Conservation (phyloP, 2,329 filamentous ascomycete species). For the Paecilomyces dactylethromorphus region DNA sequence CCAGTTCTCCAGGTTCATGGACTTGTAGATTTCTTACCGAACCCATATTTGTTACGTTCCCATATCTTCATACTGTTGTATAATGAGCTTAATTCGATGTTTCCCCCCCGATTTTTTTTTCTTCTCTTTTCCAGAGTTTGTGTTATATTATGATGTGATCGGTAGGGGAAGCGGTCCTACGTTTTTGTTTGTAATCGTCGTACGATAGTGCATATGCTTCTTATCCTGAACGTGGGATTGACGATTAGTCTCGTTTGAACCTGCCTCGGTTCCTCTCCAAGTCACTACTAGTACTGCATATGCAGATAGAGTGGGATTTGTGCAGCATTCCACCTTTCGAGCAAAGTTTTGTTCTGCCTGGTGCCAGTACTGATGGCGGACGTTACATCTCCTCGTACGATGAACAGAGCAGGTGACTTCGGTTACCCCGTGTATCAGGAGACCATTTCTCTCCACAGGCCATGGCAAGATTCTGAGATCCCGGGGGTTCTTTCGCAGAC, state of each 20-base stretch:
- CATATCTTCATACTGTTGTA: not conserved
- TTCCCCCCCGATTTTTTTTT: not conserved
- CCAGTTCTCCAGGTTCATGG: not conserved
- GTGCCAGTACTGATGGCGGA: too few species aligned
- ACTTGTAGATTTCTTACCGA: not conserved
- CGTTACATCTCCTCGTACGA: too few species aligned
- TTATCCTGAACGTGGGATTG: not conserved
- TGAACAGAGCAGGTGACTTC: too few species aligned
- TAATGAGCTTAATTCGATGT: not conserved
- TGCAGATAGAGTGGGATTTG: too few species aligned
- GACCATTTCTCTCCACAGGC: too few species aligned
- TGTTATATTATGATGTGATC: not conserved
- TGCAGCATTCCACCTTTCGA: too few species aligned
- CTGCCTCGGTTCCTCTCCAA: not conserved
- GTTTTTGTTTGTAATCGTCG: too few species aligned
- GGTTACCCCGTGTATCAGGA: too few species aligned
- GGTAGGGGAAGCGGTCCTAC: not conserved
- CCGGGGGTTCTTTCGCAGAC: too few species aligned
- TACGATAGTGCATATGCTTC: not conserved
- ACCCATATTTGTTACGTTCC: not conserved
- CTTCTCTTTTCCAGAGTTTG: not conserved
- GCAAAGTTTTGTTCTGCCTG: too few species aligned
- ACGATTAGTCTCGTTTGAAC: not conserved
- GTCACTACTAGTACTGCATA: too few species aligned
- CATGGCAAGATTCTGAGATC: too few species aligned